Base-by-base conservation (phyloP, 2,329 filamentous ascomycete genomes). In the Calonectria montana region DNA sequence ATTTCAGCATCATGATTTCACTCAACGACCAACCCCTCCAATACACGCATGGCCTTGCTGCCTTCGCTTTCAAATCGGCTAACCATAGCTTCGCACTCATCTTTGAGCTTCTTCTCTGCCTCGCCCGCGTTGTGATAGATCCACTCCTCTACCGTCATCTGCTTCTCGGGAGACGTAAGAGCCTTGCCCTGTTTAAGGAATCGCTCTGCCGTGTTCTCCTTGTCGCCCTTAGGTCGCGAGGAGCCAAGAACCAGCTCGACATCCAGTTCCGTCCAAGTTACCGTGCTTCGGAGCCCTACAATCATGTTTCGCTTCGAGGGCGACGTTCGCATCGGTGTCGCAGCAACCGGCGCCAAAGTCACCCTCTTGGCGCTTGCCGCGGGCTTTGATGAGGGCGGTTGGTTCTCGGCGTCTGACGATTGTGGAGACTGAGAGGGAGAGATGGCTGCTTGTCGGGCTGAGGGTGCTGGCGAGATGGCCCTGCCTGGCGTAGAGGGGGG, bases 91-190 rank as follows among this genome's bases (percentile, higher is more conserved):
- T 98, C 96, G 80, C 95, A 98, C 81, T 97, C 94, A 41, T 88
- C 85, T 80, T 92, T 93, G 67, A 99, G 86, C 81, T 91, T 92
- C 83, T 92, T 91, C 85, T 98, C 96, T 0, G 94, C 95, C 80
- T 92, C 88, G 72, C 89, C 89, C 0, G 97, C 97, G 76, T 97
- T 96, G 83, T 92, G 90, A 70, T 92, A 87, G 45, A 99, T 93
- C 95, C 96, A 99, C 82, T 98, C 92, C 82, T 98, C 95, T 0
- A 98, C 94, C 6, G 92, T 96, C 96, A 99, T 98, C 43, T 89
- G 87, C 86, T 93, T 95, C 85, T 98, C 97, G 0, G 92, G 90
- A 65, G 89, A 93, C 2, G 90, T 93, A 65, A 99, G 84, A 16
- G 89, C 89, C 0, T 87, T 87, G 15, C 90, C 91, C 45, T 88